These are phyloP conservation scores for Wickerhamiella australiensis DNA, from an alignment of 805 yeast genomes.

Conservation along the genomic window DNA sequence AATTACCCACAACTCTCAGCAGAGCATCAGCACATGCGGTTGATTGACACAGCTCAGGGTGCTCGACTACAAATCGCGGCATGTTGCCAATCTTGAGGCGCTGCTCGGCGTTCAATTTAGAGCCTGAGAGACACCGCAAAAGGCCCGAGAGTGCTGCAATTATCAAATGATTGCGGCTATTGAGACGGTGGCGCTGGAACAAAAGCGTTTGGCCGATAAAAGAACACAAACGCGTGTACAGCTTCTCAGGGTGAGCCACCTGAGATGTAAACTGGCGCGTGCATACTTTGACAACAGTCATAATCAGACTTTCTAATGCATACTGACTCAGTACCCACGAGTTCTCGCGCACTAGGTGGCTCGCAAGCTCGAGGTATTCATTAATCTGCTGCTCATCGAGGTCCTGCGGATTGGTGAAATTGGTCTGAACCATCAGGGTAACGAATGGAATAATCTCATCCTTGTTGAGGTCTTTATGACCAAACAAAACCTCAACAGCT, in stretches of 20 bases:
- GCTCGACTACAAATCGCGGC: not conserved
- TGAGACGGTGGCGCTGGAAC: slow-evolving; percentile 55
- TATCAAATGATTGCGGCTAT: slow-evolving; percentile 62
- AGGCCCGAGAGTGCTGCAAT: slow-evolving; percentile 38
- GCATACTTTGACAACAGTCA: slow-evolving; percentile 28
- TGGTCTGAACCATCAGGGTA: slow-evolving; percentile 1
- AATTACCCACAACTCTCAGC: slow-evolving; percentile 49
- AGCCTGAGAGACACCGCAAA: slow-evolving; percentile 36
- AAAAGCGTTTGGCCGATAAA: slow-evolving; percentile 50
- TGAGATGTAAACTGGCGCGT: slow-evolving; percentile 16
- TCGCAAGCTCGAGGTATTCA: slow-evolving; percentile 29
- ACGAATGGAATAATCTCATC: slow-evolving; percentile 2
- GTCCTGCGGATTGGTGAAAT: not conserved
- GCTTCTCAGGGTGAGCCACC: slow-evolving; percentile 20
- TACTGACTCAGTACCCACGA: slow-evolving; percentile 56
- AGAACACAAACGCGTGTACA: slow-evolving; percentile 35
- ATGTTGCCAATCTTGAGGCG: slow-evolving; percentile 2
- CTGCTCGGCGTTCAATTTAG: slow-evolving; percentile 8
- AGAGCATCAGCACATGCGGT: slow-evolving; percentile 24
- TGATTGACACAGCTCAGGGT: not conserved
- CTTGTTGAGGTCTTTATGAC: not conserved
- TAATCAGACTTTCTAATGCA: slow-evolving; percentile 43
- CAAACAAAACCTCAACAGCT: not conserved
- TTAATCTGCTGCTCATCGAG: slow-evolving; percentile 11
- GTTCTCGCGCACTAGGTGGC: slow-evolving; percentile 36